Percentiles rank a stretch among this genome's conserved stretches.
These are phyloP conservation scores for Knufia petricola DNA, from an alignment of 2,329 filamentous ascomycete species.

Conservation along the genomic window DNA sequence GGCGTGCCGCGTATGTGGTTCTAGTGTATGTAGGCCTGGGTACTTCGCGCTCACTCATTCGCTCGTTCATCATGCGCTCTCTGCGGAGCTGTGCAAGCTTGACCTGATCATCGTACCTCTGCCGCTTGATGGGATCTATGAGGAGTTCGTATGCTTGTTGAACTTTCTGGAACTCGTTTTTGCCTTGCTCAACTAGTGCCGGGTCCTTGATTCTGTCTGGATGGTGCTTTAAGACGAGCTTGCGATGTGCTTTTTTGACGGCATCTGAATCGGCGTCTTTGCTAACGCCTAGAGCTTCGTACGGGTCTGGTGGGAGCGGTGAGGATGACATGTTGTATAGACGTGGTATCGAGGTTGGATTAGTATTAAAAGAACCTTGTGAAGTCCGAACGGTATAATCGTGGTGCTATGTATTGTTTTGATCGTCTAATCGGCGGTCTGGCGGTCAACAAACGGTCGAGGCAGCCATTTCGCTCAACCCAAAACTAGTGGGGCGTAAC, in stretches of 20 bases:
- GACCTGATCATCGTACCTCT: conserved; percentile 68
- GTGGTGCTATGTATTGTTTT: neutral
- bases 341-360: neutral
- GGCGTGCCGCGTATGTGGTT: conserved; percentile 13
- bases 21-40: conserved; percentile 15
- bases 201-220: conserved; percentile 84
- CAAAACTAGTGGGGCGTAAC: conserved; percentile 4
- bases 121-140: conserved; percentile 62
- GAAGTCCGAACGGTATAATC: neutral
- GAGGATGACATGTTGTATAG: conserved; percentile 28
- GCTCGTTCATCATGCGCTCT: conserved; percentile 42
- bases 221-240: conserved; percentile 78
- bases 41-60: conserved; percentile 15
- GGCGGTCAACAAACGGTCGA: conserved; percentile 5
- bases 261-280: conserved; percentile 59
- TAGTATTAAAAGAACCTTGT: neutral
- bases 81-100: conserved; percentile 56
- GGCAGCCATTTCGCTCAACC: conserved; percentile 4
- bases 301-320: conserved; percentile 58
- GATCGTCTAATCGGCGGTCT: conserved; percentile 6
- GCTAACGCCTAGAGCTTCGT: conserved; percentile 63
- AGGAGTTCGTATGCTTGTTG: conserved; percentile 90
- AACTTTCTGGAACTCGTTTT: conserved; percentile 82
- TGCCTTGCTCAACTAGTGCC: conserved; percentile 63
- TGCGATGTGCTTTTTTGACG: conserved; percentile 73